phyloP scores from a whole-genome alignment of 2,329 filamentous ascomycete species.

The Akanthomyces lecanii region DNA sequence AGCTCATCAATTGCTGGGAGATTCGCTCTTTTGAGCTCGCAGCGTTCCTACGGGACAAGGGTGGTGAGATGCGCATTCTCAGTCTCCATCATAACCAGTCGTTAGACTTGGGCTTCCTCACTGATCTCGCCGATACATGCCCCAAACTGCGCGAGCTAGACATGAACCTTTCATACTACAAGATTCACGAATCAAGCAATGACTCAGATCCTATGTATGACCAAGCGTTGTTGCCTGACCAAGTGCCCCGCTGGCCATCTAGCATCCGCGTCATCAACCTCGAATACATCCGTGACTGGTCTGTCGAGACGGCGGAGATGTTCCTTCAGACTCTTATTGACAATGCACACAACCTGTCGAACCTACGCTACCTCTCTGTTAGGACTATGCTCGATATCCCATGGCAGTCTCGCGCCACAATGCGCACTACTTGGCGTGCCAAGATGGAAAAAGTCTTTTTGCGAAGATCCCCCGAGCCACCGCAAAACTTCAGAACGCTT shows the following conservation, averaged over 20 bases:
- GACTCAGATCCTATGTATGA: constrained; percentile 75
- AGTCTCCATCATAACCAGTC: constrained; percentile 74
- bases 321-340: constrained; percentile 78
- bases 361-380: constrained; percentile 66
- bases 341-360: constrained; percentile 59
- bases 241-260: constrained; percentile 74
- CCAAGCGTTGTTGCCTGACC: constrained; percentile 55
- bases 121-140: constrained; percentile 61
- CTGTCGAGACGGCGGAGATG: constrained; percentile 62
- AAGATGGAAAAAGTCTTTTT: constrained; percentile 65
- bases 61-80: constrained; percentile 62
- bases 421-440: constrained; percentile 74
- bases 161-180: constrained; percentile 77
- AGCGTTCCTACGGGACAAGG: constrained; percentile 63
- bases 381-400: constrained; percentile 74
- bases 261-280: constrained; percentile 69
- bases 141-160: constrained; percentile 65
- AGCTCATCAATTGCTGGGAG: constrained; percentile 75
- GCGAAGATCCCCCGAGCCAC: constrained; percentile 39
- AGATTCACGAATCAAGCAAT: constrained; percentile 60
- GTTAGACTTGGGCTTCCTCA: constrained; percentile 70
- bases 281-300: constrained; percentile 72
- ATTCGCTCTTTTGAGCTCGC: constrained; percentile 63
- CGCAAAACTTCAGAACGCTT: constrained; percentile 27
- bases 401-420: constrained; percentile 77